phyloP scores from a whole-genome alignment of 768 basidiomycete species.

The Leccinum arenicola region DNA sequence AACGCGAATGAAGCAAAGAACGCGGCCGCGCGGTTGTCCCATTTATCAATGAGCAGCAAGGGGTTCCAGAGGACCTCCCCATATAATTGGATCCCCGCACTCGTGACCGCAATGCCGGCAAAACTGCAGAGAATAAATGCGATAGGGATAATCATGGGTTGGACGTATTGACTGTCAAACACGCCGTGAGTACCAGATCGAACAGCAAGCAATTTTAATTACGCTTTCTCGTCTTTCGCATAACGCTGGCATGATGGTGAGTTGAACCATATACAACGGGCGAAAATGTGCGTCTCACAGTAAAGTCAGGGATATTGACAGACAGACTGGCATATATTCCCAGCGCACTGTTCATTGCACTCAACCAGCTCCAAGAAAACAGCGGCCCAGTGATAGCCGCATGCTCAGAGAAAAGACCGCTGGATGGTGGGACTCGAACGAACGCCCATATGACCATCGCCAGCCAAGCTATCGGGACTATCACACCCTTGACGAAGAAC shows the following conservation, averaged over 20 bases:
- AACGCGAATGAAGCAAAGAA: constrained; percentile 83
- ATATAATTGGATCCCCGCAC: constrained; percentile 60
- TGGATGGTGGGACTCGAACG: constrained; percentile 59
- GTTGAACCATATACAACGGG: not conserved
- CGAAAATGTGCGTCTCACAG: constrained; percentile 32
- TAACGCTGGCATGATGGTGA: constrained; percentile 50
- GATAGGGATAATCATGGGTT: constrained; percentile 71
- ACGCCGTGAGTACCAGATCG: constrained; percentile 4
- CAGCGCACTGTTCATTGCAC: constrained; percentile 71
- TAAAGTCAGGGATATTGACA: constrained; percentile 87
- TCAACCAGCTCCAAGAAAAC: constrained; percentile 76
- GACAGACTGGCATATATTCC: constrained; percentile 71
- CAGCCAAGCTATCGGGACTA: constrained; percentile 65
- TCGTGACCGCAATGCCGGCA: constrained; percentile 78
- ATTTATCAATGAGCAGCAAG: constrained; percentile 66
- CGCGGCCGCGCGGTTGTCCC: constrained; percentile 82
- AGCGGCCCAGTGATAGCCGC: constrained; percentile 46
- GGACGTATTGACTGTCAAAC: constrained; percentile 60
- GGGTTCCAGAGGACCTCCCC: constrained; percentile 58
- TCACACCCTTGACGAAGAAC: constrained; percentile 65
- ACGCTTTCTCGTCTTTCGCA: constrained; percentile 52
- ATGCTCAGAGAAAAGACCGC: constrained; percentile 55
- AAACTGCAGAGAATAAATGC: constrained; percentile 78
- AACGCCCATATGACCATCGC: constrained; percentile 81
- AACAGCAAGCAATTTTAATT: not conserved